phyloP scores from a whole-genome alignment of 108 stramenopile species.

The Skeletonema grethae region DNA sequence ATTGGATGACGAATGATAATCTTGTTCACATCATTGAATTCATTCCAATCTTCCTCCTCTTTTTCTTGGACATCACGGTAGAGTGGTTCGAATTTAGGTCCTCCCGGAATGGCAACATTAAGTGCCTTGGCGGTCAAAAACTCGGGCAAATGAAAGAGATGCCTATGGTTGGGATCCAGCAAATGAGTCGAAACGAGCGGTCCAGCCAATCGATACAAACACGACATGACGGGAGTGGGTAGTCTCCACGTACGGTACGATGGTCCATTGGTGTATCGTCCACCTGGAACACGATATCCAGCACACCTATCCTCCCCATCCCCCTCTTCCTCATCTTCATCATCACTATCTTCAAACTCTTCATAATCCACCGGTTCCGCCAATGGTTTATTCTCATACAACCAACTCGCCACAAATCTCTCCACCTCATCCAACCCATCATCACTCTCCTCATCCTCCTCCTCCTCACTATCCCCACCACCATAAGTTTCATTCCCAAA shows the following conservation, averaged over 20 bases:
- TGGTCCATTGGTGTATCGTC: slow-evolving; percentile 89
- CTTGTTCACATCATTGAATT: slow-evolving; percentile 99
- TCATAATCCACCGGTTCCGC: slow-evolving; percentile 66
- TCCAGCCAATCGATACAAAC: slow-evolving; percentile 92
- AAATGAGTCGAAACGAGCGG: slow-evolving; percentile 88
- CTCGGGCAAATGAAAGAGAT: slow-evolving; percentile 93
- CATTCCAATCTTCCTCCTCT: slow-evolving; percentile 99
- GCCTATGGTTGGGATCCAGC: slow-evolving; percentile 88
- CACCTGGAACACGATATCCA: slow-evolving; percentile 54
- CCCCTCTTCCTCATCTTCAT: slow-evolving; percentile 58
- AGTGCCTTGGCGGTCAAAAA: slow-evolving; percentile 99
- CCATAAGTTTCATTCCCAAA: slow-evolving; percentile 67
- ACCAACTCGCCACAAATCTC: slow-evolving; percentile 69
- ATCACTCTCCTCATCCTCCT: slow-evolving; percentile 57
- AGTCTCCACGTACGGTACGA: slow-evolving; percentile 95
- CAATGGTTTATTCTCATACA: slow-evolving; percentile 77
- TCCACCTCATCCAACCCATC: slow-evolving; percentile 64
- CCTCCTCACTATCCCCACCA: slow-evolving; percentile 45
- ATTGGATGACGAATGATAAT: slow-evolving; percentile 97
- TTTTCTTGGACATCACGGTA: slow-evolving; percentile 92
- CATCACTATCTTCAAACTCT: slow-evolving; percentile 58
- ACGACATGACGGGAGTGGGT: slow-evolving; percentile 93
- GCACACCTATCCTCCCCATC: slow-evolving; percentile 38
- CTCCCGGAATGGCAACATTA: slow-evolving; percentile 98
- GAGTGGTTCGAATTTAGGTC: slow-evolving; percentile 99